These are phyloP conservation scores for Pythium diclinum DNA, from an alignment of 352 stramenopile species.

Conservation along the genomic window DNA sequence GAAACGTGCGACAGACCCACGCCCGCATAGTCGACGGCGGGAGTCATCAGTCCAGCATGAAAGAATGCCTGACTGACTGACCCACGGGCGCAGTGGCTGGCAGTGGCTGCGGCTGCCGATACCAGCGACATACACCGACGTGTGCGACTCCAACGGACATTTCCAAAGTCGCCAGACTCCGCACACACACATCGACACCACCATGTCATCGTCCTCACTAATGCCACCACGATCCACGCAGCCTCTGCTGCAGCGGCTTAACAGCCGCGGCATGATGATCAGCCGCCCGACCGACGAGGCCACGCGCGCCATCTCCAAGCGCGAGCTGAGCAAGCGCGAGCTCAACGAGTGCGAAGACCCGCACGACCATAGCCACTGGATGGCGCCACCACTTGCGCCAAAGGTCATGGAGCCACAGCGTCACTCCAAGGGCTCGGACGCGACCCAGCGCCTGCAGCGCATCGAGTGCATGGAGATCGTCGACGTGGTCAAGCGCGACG, in stretches of 20 bases:
- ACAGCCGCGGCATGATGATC: constrained; percentile 23
- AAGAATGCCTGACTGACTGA: not conserved
- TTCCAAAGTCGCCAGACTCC: constrained; percentile 12
- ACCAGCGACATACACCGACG: not conserved
- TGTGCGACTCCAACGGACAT: not conserved
- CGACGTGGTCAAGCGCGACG: constrained; percentile 21
- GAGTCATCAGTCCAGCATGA: not conserved
- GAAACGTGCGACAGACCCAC: not conserved
- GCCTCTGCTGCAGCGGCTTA: constrained; percentile 23
- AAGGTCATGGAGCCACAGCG: constrained; percentile 20
- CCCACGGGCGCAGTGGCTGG: not conserved
- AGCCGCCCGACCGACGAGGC: constrained; percentile 27
- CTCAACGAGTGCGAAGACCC: not conserved
- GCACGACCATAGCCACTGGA: constrained; percentile 6
- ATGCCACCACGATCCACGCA: not conserved
- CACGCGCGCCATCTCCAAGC: constrained; percentile 14
- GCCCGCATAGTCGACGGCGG: not conserved
- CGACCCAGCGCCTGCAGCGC: constrained; percentile 20
- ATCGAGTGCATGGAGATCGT: constrained; percentile 35
- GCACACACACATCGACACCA: not conserved
- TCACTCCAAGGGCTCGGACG: constrained; percentile 21
- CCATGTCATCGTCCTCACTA: constrained; percentile 8
- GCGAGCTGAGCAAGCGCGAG: constrained; percentile 1
- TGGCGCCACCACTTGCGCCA: constrained; percentile 42
- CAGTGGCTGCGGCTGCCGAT: not conserved